These are phyloP conservation scores for Calocera cornea DNA, from an alignment of 768 basidiomycete genomes.

Conservation along the genomic window DNA sequence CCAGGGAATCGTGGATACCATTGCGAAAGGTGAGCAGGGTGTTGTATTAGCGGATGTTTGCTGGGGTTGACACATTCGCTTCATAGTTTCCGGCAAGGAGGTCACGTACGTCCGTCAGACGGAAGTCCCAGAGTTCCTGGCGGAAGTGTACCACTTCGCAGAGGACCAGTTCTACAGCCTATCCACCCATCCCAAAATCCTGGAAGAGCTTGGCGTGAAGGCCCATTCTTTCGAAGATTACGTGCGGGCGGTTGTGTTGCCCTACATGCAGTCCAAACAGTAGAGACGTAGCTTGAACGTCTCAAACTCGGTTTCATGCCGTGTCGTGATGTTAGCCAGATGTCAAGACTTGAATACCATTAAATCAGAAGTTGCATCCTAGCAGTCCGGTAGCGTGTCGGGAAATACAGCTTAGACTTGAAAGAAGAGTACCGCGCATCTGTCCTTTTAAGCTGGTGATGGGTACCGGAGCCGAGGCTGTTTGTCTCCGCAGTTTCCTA, in stretches of 20 bases:
- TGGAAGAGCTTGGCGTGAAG: background rate
- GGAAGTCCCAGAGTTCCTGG: too few relatives aligned
- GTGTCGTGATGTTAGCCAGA: too few relatives aligned
- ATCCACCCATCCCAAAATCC: background rate
- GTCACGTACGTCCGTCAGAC: background rate
- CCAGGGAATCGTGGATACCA: background rate
- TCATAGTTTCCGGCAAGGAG: background rate
- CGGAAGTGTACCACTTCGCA: background rate
- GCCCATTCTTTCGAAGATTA: background rate
- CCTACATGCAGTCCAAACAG: background rate
- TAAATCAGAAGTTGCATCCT: too few relatives aligned
- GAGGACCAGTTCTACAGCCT: background rate
- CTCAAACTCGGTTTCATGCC: too few relatives aligned
- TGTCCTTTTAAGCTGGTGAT: too few relatives aligned
- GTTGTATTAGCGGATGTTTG: background rate
- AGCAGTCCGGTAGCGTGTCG: too few relatives aligned
- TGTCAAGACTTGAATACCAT: too few relatives aligned
- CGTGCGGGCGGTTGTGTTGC: background rate
- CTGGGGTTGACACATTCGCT: too few relatives aligned
- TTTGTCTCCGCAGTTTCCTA: too few relatives aligned
- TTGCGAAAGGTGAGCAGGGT: background rate
- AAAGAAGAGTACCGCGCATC: too few relatives aligned
- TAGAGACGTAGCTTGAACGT: background rate
- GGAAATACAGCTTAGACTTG: too few relatives aligned
- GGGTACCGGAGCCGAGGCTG: too few relatives aligned